Conservation (phyloP, 2,329 filamentous ascomycete species). For the Juglanconis juglandina region DNA sequence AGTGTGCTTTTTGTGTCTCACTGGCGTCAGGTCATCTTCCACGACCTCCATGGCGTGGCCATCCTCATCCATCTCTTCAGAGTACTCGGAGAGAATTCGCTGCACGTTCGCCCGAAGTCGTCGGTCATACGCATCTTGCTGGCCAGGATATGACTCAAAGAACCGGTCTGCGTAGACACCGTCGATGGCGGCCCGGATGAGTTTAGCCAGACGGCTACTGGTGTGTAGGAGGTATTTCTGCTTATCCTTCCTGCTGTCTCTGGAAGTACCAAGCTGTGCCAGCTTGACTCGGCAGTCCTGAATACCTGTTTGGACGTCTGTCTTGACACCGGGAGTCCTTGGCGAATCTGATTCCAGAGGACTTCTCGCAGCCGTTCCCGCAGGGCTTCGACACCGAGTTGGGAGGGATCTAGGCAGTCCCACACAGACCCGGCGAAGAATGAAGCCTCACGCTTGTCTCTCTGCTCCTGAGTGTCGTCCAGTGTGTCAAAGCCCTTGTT, state of each 20-base stretch:
- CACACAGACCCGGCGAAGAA: conserved; percentile 45
- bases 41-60: conserved; percentile 26
- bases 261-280: conserved; percentile 44
- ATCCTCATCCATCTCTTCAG: conserved; percentile 22
- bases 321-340: conserved; percentile 43
- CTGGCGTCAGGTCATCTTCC: conserved; percentile 19
- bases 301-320: conserved; percentile 38
- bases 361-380: conserved; percentile 48
- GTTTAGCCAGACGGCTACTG: conserved; percentile 15
- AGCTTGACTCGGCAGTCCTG: conserved; percentile 35
- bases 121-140: conserved; percentile 24
- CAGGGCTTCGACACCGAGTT: conserved; percentile 47
- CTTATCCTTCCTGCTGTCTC: conserved; percentile 39
- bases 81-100: conserved; percentile 21
- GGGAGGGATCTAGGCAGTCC: conserved; percentile 29
- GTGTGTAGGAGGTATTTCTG: conserved; percentile 16
- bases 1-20: background rate
- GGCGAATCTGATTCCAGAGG: conserved; percentile 43
- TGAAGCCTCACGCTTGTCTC: conserved; percentile 36
- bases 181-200: conserved; percentile 24
- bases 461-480: conserved; percentile 27
- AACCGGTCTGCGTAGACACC: conserved; percentile 28
- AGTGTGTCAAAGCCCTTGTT: conserved; percentile 41
- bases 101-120: conserved; percentile 25
- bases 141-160: conserved; percentile 23